Evolutionary conservation across 441 rosid species (phyloP).

Genomic region (Dalechampia spathulata): DNA sequence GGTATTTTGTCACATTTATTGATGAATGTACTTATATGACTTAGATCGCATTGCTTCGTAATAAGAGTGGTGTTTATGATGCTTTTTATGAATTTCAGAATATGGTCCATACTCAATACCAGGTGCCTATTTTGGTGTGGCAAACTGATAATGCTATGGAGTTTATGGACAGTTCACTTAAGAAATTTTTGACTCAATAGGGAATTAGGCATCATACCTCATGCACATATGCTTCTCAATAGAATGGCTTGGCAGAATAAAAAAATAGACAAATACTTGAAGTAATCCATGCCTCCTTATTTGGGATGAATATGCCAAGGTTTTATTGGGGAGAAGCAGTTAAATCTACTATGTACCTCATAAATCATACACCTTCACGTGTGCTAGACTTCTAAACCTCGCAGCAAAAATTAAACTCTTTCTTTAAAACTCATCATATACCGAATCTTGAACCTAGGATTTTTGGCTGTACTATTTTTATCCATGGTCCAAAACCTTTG

Average conservation of each 20-base stretch:
- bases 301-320: not conserved
- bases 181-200: not conserved
- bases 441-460: not conserved
- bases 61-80: not conserved
- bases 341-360: not conserved
- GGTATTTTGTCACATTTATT: not conserved
- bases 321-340: not conserved
- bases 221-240: not conserved
- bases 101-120: not conserved
- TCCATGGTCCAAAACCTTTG: constrained; percentile 2
- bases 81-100: not conserved
- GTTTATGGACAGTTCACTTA: not conserved
- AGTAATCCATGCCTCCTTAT: not conserved
- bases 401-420: not conserved
- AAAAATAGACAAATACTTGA: not conserved
- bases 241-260: not conserved
- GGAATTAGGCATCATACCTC: not conserved
- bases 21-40: not conserved
- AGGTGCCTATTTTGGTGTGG: not conserved
- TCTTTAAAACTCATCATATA: not conserved
- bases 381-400: not conserved
- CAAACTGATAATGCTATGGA: not conserved
- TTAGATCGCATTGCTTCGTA: not conserved
- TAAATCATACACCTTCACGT: not conserved
- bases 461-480: not conserved